phyloP scores from a whole-genome alignment of 73 alveolate genomes.

The Paramecium primaurelia region DNA sequence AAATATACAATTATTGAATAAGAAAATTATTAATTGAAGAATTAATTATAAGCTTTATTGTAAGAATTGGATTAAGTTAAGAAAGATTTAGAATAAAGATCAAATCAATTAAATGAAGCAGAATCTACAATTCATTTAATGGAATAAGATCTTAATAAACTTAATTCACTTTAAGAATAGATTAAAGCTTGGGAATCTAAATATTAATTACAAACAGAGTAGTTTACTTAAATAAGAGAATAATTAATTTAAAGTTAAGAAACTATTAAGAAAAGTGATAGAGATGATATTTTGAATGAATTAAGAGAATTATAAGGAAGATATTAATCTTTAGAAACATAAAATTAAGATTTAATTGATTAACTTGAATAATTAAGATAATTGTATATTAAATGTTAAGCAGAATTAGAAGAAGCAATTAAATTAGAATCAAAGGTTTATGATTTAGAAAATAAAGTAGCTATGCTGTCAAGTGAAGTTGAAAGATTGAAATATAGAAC shows the following conservation, averaged over 20 bases:
- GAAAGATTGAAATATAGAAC: constrained; percentile 5
- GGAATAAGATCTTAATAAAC: constrained; percentile 1
- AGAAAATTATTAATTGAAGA: neutral
- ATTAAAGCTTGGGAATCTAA: neutral
- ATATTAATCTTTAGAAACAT: neutral
- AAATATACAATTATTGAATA: neutral
- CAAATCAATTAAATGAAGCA: neutral
- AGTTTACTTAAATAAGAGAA: neutral
- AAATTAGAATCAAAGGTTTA: neutral
- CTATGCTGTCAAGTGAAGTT: constrained; percentile 28
- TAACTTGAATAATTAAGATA: neutral
- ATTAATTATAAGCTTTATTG: neutral
- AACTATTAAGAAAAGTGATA: neutral
- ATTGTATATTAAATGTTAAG: neutral
- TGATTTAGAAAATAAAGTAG: constrained; percentile 39
- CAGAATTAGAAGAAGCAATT: neutral
- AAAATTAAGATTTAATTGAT: neutral
- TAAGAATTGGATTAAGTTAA: neutral
- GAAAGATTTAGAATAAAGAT: neutral
- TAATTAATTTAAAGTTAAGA: neutral
- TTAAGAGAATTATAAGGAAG: neutral
- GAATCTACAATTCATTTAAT: constrained; percentile 14
- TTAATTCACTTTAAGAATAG: neutral
- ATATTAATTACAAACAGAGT: neutral
- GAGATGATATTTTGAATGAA: constrained; percentile 1